A percentile compares a stretch with the other conserved stretches of the same genome.
These are phyloP conservation scores for Pyrus pyrifolia DNA, from an alignment of 306 rosid genomes.

Conservation along the genomic window DNA sequence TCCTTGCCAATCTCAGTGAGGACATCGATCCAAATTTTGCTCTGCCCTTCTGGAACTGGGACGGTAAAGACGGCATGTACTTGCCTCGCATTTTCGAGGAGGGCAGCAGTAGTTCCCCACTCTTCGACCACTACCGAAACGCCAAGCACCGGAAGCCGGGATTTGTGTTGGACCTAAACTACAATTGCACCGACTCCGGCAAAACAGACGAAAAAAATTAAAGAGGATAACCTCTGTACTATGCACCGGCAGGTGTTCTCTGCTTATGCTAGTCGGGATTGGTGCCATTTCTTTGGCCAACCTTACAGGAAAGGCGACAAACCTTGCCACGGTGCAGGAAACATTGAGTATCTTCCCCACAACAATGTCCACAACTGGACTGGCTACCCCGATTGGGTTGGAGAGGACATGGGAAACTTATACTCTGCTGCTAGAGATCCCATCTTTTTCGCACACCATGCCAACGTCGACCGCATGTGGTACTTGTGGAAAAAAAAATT, in stretches of 20 bases:
- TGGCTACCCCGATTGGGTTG: not conserved
- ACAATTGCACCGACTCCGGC: not conserved
- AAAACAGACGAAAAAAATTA: slow-evolving; percentile 21
- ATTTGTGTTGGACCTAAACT: not conserved
- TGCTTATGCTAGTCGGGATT: slow-evolving; percentile 9
- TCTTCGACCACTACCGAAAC: not conserved
- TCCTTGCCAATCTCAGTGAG: slow-evolving; percentile 8
- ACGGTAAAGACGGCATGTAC: not conserved
- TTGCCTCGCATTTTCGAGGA: not conserved
- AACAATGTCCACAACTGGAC: not conserved
- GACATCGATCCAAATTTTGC: slow-evolving; percentile 25
- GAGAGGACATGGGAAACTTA: not conserved
- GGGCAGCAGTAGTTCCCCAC: not conserved
- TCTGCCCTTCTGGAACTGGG: not conserved
- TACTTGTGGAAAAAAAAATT: slow-evolving; percentile 10
- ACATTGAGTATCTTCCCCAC: not conserved
- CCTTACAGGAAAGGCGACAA: not conserved
- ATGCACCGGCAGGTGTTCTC: slow-evolving; percentile 64
- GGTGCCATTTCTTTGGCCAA: not conserved
- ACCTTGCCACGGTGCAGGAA: not conserved
- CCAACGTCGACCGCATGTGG: not conserved
- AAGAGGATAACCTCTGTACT: not conserved
- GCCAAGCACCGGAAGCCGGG: not conserved
- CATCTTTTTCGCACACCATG: not conserved
- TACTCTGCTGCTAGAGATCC: not conserved